Base-by-base conservation (phyloP, 345 rosid species). In the Moricandia moricandioides region DNA sequence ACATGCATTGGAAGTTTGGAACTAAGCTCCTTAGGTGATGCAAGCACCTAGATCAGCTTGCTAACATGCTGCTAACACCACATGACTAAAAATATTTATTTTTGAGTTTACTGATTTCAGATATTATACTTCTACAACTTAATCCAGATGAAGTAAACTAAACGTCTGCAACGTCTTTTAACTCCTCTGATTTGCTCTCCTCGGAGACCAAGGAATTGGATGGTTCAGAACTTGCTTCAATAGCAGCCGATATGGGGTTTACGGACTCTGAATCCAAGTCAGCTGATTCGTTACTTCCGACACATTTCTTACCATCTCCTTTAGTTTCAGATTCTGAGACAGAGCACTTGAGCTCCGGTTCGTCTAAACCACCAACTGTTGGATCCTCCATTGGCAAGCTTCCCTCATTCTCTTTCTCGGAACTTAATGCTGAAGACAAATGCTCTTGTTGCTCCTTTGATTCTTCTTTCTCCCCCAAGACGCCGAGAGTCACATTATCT, bases 361-460 rank as follows among this genome's bases (percentile, higher is more conserved):
- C 43, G 12, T 30, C 70, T n/a, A 49, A 9, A 31, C 57, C 33
- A 45, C 60, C 34, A 10, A 54, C 72, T 17, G 66, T 9, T 62
- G 66, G 66, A 62, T 62, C 66, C 61, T 67, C 30, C 45, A 7
- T 33, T 52, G 43, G 47, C 61, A 34, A 33, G 52, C 52, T 55
- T 69, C 24, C 54, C 52, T 56, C 39, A 12, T 56, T 14, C 43
- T 59, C 30, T 70, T 40, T 37, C 62, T 69, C 63, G 12, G 64
- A 24, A 56, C 73, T 37, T 59, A 56, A 35, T 7, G 71, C 72
- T 34, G 62, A 54, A 57, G 73, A 57, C 65, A 39, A n/a, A 37
- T 57, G 26, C n/a, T 56, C 73, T 27, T n/a, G 30, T 37, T 70
- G 56, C 45, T 3, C 74, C 66, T 43, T 59, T 17, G 57, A 29